Evolutionary conservation across 257 asterid genomes (phyloP), one percentile per base, ranked within the genome.

Genomic region (Eucommia ulmoides): DNA sequence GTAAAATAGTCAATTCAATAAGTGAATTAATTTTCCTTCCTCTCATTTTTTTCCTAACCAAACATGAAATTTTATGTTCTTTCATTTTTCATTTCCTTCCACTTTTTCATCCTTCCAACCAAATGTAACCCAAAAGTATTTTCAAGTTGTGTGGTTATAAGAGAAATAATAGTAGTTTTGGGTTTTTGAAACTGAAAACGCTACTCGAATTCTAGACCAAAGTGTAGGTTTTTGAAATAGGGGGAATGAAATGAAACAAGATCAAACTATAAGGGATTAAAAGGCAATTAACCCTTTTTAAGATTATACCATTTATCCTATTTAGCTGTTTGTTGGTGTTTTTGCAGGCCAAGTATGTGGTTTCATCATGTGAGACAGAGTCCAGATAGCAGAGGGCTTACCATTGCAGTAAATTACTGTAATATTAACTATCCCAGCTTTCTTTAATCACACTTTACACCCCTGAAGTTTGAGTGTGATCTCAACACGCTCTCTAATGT

Each of bases 341-440:
- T 64, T 22, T 71, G 77, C 86, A 89, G 95, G 91, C 97, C 98
- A 3, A 85, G 94, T 73, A 85, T 82, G 96, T 89, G 98, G 96
- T 89, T 80, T 67, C 96, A 85, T 65, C 91, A 89, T 52, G 96
- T 85, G 56, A 69, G 70, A 53, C 98, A 85, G 74, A 68, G 60
- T 63, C 74, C 77, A 18, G 94, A 83, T 53, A 74, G 71, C 1
- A 53, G 74, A 18, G 82, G 84, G 55, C 88, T 89, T 61, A 71
- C 92, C 8, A 73, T 89, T 5, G 96, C 98, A 4, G 62, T 89
- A 44, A 85, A 89, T 78, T 85, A 80, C 61, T 89, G 96, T 89
- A 76, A 65, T 45, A 49, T 20, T 26, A 16, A 12, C 41, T 41
- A 16, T 42, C 15, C 15, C 44, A 10, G 15, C 11, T 35, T 10